Base-by-base conservation (phyloP, 495 filamentous ascomycete species). In the Articulospora tetracladia region DNA sequence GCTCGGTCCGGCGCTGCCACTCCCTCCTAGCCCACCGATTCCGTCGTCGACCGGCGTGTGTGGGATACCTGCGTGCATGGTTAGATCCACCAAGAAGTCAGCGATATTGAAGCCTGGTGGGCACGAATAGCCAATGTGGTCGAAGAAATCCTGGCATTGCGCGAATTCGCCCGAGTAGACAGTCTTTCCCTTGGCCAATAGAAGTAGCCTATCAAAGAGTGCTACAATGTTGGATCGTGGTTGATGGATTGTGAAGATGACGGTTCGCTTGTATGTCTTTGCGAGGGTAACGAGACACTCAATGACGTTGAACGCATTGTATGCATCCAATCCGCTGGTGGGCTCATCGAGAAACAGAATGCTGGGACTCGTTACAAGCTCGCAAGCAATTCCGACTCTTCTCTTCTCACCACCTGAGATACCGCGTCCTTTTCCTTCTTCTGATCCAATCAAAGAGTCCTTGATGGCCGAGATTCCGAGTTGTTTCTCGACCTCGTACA, bases 141-240 rank as follows among this genome's bases (percentile, higher is more conserved):
- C 91, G 64, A 98, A 98, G 70, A 97, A 98, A 34, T 82, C 81
- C 69, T 98, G 94, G 68, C 94, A 98, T 57, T 85, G 86, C 1
- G 89, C 84, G 65, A 97, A 91, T 20, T 90, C 89, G 0, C 94
- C 94, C 1, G 93, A 97, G 68, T 95, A 98, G 8, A 98, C 93
- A 1, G 90, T 88, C 66, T 86, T 89, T 34, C 94, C 94, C 64
- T 90, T 86, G 8, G 94, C 94, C 32, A 98, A 78, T 19, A 98
- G 85, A 61, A 98, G 83, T 19, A 98, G 79, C 57, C 93, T 85
- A 70, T 98, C 95, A 67, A 98, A 98, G 28, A 98, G 80, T n/a
- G 94, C 94, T 27, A 98, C 94, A 65, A 98, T 98, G 67, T 98
- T 98, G n/a, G 94, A 98, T 59, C 96, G 83, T n/a, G 94, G 94